Evolutionary conservation across 352 stramenopile genomes (phyloP).

Genomic region (Phytophthora agathidicida): DNA sequence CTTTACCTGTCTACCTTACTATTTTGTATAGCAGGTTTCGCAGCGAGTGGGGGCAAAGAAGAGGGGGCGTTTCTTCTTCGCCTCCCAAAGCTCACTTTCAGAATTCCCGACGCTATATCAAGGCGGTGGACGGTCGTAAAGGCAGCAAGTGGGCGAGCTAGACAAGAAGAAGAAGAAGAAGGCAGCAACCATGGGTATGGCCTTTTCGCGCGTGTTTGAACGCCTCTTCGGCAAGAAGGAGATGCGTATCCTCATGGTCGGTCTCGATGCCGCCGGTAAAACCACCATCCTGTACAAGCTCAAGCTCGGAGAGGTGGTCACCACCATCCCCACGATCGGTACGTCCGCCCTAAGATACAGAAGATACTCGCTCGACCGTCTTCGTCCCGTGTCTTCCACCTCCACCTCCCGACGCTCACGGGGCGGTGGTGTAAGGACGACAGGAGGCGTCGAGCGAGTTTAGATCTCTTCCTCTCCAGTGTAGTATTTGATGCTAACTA

Average conservation of each 20-base stretch:
- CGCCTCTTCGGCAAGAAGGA: constrained; percentile 99
- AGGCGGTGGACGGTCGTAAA: constrained; percentile 14
- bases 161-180: too few species aligned
- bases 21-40: neutral
- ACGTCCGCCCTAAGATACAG: constrained; percentile 42
- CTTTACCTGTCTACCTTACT: neutral
- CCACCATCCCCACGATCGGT: constrained; percentile 15
- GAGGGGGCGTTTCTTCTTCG: constrained; percentile 25
- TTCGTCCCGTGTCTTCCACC: neutral
- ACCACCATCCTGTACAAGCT: constrained; percentile 21
- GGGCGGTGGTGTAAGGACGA: neutral
- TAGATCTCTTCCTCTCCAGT: too few species aligned
- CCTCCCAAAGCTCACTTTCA: constrained; percentile 40
- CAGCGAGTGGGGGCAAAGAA: constrained; percentile 27
- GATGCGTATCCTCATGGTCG: constrained; percentile 99
- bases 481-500: neutral
- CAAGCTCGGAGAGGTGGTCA: constrained; percentile 16
- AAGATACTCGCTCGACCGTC: neutral
- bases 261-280: constrained; percentile 97
- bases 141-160: constrained; percentile 90
- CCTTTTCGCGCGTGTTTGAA: constrained; percentile 98
- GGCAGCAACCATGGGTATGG: constrained; percentile 83
- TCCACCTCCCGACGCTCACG: neutral
- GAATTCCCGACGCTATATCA: constrained; percentile 43
- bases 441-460: constrained; percentile 35